A percentile compares a stretch with the other conserved stretches of the same genome.
These are phyloP conservation scores for Dissophora ornata DNA, from an alignment of 192 early-diverging fungal genomes.

Conservation along the genomic window DNA sequence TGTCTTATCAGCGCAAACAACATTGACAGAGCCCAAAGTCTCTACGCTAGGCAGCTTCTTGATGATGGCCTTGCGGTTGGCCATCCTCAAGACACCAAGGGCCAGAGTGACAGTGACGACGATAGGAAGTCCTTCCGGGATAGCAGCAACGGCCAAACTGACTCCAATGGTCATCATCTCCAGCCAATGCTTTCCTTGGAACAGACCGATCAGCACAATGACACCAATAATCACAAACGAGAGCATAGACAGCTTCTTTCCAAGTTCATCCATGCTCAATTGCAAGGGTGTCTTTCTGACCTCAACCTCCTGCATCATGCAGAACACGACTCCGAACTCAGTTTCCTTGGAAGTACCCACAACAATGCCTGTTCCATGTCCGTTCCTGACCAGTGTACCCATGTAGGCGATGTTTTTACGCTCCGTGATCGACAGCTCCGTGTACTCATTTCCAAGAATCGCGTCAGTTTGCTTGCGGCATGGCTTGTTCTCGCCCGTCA, in stretches of 20 bases:
- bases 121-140: slow-evolving; percentile 97
- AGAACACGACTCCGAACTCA: slow-evolving; percentile 95
- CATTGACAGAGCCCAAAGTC: slow-evolving; percentile 92
- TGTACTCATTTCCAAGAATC: slow-evolving; percentile 54
- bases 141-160: slow-evolving; percentile 96
- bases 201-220: slow-evolving; percentile 86
- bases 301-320: slow-evolving; percentile 94
- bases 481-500: slow-evolving; percentile 90
- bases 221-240: slow-evolving; percentile 90
- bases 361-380: slow-evolving; percentile 89
- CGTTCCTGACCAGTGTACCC: slow-evolving; percentile 92
- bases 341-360: slow-evolving; percentile 90
- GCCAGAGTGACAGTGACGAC: slow-evolving; percentile 97
- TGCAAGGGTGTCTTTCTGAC: slow-evolving; percentile 93
- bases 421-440: slow-evolving; percentile 74
- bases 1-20: slow-evolving; percentile 98
- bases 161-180: slow-evolving; percentile 98
- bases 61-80: slow-evolving; percentile 90
- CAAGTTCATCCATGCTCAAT: slow-evolving; percentile 93
- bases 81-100: slow-evolving; percentile 92
- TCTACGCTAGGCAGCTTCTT: slow-evolving; percentile 97
- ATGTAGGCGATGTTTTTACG: slow-evolving; percentile 93
- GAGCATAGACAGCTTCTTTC: slow-evolving; percentile 83
- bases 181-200: slow-evolving; percentile 90
- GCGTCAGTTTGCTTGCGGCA: slow-evolving; percentile 72